Conservation (phyloP, 1,284 basidiomycete species). For the Cutaneotrichosporon cavernicola region DNA sequence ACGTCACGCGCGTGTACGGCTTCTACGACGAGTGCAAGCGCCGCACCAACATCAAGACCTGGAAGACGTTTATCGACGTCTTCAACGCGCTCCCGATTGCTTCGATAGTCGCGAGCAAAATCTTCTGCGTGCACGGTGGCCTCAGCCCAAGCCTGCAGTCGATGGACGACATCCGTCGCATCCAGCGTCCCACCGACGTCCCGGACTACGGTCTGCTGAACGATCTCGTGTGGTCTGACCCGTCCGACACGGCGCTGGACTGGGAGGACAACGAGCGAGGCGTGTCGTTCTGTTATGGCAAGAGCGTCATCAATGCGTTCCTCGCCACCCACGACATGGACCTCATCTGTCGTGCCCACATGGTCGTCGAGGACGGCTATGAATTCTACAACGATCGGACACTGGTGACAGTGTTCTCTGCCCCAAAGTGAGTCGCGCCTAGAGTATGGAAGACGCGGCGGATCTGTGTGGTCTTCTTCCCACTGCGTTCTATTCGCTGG, state of each 20-base stretch:
- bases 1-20: conserved; percentile 97
- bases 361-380: conserved; percentile 99
- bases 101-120: conserved; percentile 97
- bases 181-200: conserved; percentile 98
- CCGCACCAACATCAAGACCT: conserved; percentile 98
- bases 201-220: conserved; percentile 99
- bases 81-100: conserved; percentile 99
- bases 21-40: conserved; percentile 99
- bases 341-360: conserved; percentile 97
- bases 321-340: conserved; percentile 83
- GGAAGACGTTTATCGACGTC: conserved; percentile 99
- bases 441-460: background rate
- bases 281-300: conserved; percentile 99
- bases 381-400: conserved; percentile 99
- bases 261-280: conserved; percentile 99
- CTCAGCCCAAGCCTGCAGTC: conserved; percentile 94
- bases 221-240: conserved; percentile 97
- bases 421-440: conserved; percentile 71
- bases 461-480: background rate
- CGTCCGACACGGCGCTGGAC: conserved; percentile 93
- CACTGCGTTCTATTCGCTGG: too few species aligned
- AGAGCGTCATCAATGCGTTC: conserved; percentile 95
- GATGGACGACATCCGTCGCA: conserved; percentile 99
- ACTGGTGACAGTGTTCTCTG: conserved; percentile 96
- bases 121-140: conserved; percentile 99